Evolutionary conservation across 2,329 filamentous ascomycete genomes (phyloP).

Genomic region (Endoconidiophora laricicola): DNA sequence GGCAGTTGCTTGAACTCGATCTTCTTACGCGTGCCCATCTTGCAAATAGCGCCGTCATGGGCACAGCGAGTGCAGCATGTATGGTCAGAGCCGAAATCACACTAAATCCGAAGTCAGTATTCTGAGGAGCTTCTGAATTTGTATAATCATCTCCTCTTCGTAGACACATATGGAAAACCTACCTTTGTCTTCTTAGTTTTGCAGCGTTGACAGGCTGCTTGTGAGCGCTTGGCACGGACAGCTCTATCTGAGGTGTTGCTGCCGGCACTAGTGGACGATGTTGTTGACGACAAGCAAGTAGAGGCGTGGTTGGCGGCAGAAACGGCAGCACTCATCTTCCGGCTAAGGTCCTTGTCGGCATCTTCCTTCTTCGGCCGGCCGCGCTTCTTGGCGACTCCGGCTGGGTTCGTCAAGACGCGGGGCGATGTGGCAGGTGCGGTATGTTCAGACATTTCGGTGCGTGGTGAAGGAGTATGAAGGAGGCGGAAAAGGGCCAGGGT

Average conservation of each 20-base stretch:
- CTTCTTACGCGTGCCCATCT: slow-evolving; percentile 46
- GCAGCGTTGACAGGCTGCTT: slow-evolving; percentile 51
- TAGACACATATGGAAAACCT: background rate
- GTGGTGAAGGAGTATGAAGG: background rate
- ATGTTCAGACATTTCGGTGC: background rate
- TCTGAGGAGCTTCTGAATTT: background rate
- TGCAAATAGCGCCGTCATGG: slow-evolving; percentile 47
- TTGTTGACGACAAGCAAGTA: too few species aligned
- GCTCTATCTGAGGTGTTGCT: slow-evolving; percentile 1
- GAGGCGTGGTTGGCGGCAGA: background rate
- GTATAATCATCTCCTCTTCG: slow-evolving; percentile 8
- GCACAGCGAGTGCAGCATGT: slow-evolving; percentile 43
- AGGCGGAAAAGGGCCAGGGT: too few species aligned
- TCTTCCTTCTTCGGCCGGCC: slow-evolving; percentile 12
- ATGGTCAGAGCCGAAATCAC: slow-evolving; percentile 1
- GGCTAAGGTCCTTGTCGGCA: slow-evolving; percentile 1
- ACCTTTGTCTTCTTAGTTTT: slow-evolving; percentile 57
- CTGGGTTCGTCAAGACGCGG: background rate
- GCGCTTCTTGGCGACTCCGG: slow-evolving; percentile 8
- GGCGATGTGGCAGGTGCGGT: background rate
- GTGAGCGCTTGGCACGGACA: slow-evolving; percentile 45
- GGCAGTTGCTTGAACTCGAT: slow-evolving; percentile 52
- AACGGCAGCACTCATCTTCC: slow-evolving; percentile 1
- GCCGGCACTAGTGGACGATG: background rate
- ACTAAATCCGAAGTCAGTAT: background rate